These are phyloP conservation scores for Xylaria cubensis DNA, from an alignment of 495 filamentous ascomycete genomes.

Conservation along the genomic window DNA sequence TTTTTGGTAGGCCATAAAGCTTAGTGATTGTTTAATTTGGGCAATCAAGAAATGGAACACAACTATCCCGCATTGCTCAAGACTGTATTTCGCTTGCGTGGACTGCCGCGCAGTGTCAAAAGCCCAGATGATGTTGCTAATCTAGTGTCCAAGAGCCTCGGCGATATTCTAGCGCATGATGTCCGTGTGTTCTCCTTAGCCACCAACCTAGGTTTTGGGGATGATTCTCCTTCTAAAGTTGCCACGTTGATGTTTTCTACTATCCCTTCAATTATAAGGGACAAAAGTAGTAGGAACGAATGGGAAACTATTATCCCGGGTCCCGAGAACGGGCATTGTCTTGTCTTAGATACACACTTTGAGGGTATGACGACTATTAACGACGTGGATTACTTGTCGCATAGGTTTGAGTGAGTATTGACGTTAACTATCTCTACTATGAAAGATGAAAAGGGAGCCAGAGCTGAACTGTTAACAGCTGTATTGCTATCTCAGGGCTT, in stretches of 20 bases:
- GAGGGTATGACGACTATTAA: conserved; percentile 22
- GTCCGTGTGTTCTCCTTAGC: conserved; percentile 11
- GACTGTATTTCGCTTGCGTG: conserved; percentile 1
- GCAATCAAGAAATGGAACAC: background rate
- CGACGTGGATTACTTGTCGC: conserved; percentile 11
- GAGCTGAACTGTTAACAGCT: conserved; percentile 7
- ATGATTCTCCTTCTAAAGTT: conserved; percentile 2
- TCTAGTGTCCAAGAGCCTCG: background rate
- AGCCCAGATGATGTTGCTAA: background rate
- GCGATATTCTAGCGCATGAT: background rate
- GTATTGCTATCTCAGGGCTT: conserved; percentile 30
- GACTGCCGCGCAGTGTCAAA: conserved; percentile 3
- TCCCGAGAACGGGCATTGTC: background rate
- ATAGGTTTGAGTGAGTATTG: conserved; percentile 21
- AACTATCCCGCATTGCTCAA: background rate
- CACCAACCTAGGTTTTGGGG: background rate
- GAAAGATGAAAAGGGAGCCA: background rate
- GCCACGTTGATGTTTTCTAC: conserved; percentile 11
- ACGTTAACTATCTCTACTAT: background rate
- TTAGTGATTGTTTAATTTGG: background rate
- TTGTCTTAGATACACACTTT: conserved; percentile 28
- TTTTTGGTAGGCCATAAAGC: too few species aligned
- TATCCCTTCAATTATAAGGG: background rate
- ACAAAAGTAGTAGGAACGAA: background rate
- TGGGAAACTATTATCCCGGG: background rate